phyloP scores from a whole-genome alignment of 2,329 filamentous ascomycete genomes.

The Neonectria faginata region DNA sequence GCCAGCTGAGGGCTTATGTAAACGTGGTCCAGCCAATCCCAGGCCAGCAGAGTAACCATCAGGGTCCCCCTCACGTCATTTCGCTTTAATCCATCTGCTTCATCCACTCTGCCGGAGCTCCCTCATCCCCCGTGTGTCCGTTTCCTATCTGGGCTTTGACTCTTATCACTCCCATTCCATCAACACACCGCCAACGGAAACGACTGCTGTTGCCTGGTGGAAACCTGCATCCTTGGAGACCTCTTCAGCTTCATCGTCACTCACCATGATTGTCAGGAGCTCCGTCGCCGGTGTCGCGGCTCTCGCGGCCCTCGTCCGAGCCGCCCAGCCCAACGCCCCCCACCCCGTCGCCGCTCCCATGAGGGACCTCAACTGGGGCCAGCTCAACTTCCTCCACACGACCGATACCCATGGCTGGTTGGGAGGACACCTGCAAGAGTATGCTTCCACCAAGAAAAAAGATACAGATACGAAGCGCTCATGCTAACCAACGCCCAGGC shows the following conservation, averaged over 20 bases:
- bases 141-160: conserved; percentile 7
- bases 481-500: conserved; percentile 58
- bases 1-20: conserved; percentile 15
- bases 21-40: conserved; percentile 7
- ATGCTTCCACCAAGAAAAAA: conserved; percentile 45
- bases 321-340: conserved; percentile 83
- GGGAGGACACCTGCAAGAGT: conserved; percentile 92
- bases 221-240: neutral
- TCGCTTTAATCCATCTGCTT: neutral
- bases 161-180: neutral
- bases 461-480: neutral
- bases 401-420: conserved; percentile 98
- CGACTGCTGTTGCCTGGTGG: neutral
- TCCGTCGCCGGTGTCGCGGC: conserved; percentile 41
- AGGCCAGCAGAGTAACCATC: neutral
- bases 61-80: conserved; percentile 25
- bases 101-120: conserved; percentile 6
- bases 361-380: conserved; percentile 88
- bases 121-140: neutral
- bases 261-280: conserved; percentile 44
- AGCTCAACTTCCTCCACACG: conserved; percentile 96
- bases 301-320: conserved; percentile 54
- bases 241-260: neutral
- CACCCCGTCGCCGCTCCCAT: conserved; percentile 82
- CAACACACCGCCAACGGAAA: neutral